A percentile compares a stretch with the other conserved stretches of the same genome.
Evolutionary conservation across 805 yeast genomes (phyloP).

Genomic region (Huiozyma naganishii): DNA sequence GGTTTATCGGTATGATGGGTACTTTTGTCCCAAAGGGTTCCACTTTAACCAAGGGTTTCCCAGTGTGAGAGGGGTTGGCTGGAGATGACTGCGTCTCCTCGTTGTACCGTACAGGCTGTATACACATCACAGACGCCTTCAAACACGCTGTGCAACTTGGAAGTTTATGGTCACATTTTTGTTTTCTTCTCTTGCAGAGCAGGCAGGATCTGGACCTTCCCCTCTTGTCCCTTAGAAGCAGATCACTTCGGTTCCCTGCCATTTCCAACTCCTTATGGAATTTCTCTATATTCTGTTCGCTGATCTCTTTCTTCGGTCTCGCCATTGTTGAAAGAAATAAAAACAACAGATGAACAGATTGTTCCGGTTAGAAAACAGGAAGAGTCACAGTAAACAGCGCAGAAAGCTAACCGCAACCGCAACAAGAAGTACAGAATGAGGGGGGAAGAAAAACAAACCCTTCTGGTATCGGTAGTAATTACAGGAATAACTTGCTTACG

Average conservation of each 20-base stretch:
- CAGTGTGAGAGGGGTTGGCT: not conserved
- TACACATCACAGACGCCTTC: slow-evolving; percentile 49
- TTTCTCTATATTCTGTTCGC: slow-evolving; percentile 25
- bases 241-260: slow-evolving; percentile 23
- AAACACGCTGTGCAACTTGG: slow-evolving; percentile 60
- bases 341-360: not conserved
- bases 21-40: not conserved
- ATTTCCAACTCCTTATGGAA: slow-evolving; percentile 26
- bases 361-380: too few relatives aligned
- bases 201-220: slow-evolving; percentile 49
- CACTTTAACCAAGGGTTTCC: not conserved
- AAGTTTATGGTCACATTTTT: slow-evolving; percentile 52
- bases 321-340: slow-evolving; percentile 17
- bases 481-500: too few relatives aligned
- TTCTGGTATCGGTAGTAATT: too few relatives aligned
- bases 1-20: not conserved
- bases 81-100: not conserved
- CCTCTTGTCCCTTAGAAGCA: slow-evolving; percentile 33
- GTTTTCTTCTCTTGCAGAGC: slow-evolving; percentile 47
- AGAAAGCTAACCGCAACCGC: not conserved
- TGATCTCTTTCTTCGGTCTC: slow-evolving; percentile 27
- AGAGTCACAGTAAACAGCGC: not conserved
- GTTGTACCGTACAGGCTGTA: slow-evolving; percentile 51
- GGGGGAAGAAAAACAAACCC: too few relatives aligned
- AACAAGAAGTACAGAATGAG: not conserved